phyloP scores from a whole-genome alignment of 2,329 filamentous ascomycete genomes.

The Aspergillus phoenicis region DNA sequence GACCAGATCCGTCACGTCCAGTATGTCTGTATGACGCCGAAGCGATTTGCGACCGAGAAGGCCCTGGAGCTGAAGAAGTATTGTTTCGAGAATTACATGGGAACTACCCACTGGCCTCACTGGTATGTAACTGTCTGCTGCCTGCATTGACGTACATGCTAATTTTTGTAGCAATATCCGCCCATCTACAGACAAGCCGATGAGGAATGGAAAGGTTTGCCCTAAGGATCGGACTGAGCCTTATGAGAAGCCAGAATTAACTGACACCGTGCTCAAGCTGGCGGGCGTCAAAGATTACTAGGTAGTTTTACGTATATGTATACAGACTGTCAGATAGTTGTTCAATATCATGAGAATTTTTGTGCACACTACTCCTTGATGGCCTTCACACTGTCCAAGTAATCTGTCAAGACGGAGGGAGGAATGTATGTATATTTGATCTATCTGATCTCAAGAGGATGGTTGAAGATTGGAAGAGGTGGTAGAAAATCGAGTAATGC shows the following conservation, averaged over 20 bases:
- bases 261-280: constrained; percentile 36
- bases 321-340: too few relatives aligned
- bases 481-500: too few relatives aligned
- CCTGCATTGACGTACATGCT: too few relatives aligned
- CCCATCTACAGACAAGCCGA: constrained; percentile 26
- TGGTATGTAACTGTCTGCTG: not conserved
- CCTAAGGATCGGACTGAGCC: constrained; percentile 42
- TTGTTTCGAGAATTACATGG: constrained; percentile 38
- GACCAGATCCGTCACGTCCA: constrained; percentile 34
- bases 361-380: too few relatives aligned
- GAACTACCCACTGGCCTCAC: constrained; percentile 16
- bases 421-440: too few relatives aligned
- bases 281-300: constrained; percentile 35
- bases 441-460: too few relatives aligned
- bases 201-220: constrained; percentile 41
- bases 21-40: constrained; percentile 48
- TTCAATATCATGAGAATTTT: too few relatives aligned
- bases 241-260: constrained; percentile 42
- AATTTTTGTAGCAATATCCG: too few relatives aligned
- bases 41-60: constrained; percentile 41
- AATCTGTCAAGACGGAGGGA: too few relatives aligned
- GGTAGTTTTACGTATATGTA: too few relatives aligned
- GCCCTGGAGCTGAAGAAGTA: constrained; percentile 46
- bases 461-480: too few relatives aligned
- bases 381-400: too few relatives aligned